phyloP scores from a whole-genome alignment of 345 rosid genomes.

The Eucalyptus dawsonii region DNA sequence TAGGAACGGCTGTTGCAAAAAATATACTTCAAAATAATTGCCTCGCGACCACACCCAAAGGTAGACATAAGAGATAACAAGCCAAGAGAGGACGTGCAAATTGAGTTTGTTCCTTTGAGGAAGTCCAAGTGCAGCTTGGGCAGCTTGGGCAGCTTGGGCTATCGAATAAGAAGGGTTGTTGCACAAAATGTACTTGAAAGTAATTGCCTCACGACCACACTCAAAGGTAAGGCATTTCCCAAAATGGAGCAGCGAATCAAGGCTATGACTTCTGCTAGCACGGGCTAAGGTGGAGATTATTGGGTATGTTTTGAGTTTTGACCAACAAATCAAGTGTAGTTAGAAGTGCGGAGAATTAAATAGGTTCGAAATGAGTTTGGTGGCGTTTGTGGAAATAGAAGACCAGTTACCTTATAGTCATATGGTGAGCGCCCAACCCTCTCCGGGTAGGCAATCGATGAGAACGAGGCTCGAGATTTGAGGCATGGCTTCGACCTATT shows the following conservation, averaged over 20 bases:
- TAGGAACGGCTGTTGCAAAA: too few relatives aligned
- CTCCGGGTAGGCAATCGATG: background rate
- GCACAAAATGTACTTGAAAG: too few relatives aligned
- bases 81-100: too few relatives aligned
- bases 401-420: background rate
- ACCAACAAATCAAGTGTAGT: background rate
- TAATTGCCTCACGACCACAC: background rate
- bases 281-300: background rate
- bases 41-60: too few relatives aligned
- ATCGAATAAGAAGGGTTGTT: too few relatives aligned
- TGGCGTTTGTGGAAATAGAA: background rate
- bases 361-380: background rate
- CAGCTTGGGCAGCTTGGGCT: too few relatives aligned
- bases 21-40: too few relatives aligned
- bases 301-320: background rate
- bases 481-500: background rate
- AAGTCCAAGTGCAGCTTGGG: too few relatives aligned
- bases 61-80: too few relatives aligned
- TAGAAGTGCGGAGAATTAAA: background rate
- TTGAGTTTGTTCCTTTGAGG: too few relatives aligned
- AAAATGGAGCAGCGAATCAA: background rate
- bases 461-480: background rate
- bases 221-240: background rate
- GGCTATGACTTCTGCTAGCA: background rate
- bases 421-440: background rate